Conservation (phyloP, 345 rosid species). For the Eucalyptus brandiana region DNA sequence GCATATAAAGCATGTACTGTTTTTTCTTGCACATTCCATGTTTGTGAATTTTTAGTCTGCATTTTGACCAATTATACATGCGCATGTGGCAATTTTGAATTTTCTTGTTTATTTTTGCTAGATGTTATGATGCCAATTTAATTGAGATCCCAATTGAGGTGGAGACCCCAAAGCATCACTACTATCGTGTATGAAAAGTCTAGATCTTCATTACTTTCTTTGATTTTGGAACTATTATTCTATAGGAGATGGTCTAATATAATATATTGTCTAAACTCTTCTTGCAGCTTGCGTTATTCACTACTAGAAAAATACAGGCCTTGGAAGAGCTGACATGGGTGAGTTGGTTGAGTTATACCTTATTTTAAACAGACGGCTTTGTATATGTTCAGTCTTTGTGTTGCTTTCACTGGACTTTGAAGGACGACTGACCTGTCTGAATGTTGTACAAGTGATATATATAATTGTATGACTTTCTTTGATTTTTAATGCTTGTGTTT, state of each 20-base stretch:
- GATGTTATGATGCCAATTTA: constrained; percentile 83
- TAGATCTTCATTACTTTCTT: neutral
- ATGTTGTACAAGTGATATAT: neutral
- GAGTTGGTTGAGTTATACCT: constrained; percentile 8
- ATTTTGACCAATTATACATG: neutral
- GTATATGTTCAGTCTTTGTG: neutral
- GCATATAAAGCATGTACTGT: neutral
- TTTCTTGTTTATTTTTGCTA: constrained; percentile 4
- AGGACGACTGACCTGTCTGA: neutral
- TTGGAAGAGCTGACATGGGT: constrained; percentile 87
- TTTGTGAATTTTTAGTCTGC: neutral
- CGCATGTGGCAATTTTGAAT: neutral
- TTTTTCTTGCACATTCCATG: neutral
- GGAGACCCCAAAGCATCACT: constrained; percentile 78
- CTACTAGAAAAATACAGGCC: constrained; percentile 60
- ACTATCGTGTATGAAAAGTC: constrained; percentile 62
- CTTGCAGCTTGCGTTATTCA: constrained; percentile 82
- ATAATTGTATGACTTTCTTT: neutral
- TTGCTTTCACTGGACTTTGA: neutral
- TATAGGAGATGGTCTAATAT: neutral
- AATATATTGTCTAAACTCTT: neutral
- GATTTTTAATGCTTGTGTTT: neutral
- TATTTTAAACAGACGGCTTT: neutral
- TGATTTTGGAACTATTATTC: neutral
- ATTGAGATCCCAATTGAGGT: constrained; percentile 88